These are phyloP conservation scores for Diaporthe capsici DNA, from an alignment of 2,329 filamentous ascomycete species.

Conservation along the genomic window DNA sequence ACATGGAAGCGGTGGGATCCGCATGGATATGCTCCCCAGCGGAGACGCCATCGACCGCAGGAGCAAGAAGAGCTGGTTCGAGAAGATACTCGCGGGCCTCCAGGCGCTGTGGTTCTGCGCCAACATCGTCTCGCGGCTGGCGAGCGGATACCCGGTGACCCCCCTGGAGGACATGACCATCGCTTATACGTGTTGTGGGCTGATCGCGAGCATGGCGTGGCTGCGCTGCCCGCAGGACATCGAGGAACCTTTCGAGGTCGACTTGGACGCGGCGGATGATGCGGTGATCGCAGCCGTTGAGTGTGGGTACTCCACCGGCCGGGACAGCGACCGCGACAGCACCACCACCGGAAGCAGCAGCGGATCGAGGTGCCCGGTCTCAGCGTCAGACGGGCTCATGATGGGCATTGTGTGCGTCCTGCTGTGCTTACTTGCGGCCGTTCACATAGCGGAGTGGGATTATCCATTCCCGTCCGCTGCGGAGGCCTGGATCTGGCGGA, in stretches of 20 bases:
- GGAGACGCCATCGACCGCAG: neutral
- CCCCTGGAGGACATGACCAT: constrained; percentile 6
- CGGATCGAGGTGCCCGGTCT: neutral
- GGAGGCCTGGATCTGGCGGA: neutral
- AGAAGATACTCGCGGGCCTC: neutral
- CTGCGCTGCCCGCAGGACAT: constrained; percentile 7
- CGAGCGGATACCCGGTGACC: neutral
- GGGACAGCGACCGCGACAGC: neutral
- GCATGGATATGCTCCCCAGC: neutral
- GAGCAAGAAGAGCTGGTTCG: constrained; percentile 24
- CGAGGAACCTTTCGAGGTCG: neutral
- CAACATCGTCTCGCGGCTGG: constrained; percentile 1
- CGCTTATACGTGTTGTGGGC: neutral
- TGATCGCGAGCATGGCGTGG: neutral
- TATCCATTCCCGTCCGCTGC: neutral
- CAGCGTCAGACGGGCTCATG: neutral
- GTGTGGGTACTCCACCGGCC: neutral
- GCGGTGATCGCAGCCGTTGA: neutral
- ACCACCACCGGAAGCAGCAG: neutral
- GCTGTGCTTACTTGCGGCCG: neutral
- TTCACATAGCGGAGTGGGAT: neutral
- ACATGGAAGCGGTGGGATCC: neutral
- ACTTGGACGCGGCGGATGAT: neutral
- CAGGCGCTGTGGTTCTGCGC: constrained; percentile 24
- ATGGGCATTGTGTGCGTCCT: neutral